phyloP scores from a whole-genome alignment of 257 asterid species.

The Fraxinus cuspidata region DNA sequence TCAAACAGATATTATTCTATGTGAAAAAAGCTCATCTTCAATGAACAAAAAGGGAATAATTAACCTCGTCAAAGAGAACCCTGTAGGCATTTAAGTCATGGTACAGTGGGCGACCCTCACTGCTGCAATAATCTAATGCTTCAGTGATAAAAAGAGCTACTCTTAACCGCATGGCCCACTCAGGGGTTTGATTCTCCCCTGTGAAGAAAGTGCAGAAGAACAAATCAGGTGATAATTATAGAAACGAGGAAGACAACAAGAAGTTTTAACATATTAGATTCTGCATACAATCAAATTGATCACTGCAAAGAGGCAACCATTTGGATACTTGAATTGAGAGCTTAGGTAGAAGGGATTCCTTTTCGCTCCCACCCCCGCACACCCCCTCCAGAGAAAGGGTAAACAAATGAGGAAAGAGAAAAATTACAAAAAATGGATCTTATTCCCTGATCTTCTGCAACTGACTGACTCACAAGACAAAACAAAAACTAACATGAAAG shows the following conservation, averaged over 20 bases:
- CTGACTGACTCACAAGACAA: background rate
- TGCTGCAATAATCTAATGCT: slow-evolving; percentile 25
- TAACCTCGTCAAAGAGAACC: slow-evolving; percentile 24
- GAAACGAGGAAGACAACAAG: slow-evolving; percentile 17
- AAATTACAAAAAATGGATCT: background rate
- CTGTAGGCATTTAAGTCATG: slow-evolving; percentile 70
- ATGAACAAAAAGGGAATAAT: slow-evolving; percentile 14
- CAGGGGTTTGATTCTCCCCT: slow-evolving; percentile 28
- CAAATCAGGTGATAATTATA: background rate
- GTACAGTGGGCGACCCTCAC: slow-evolving; percentile 35
- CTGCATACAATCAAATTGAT: slow-evolving; percentile 5
- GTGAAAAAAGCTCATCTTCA: slow-evolving; percentile 11
- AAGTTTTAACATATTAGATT: background rate
- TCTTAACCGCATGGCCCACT: slow-evolving; percentile 27
- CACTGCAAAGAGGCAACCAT: background rate
- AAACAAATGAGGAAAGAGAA: background rate
- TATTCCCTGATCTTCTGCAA: background rate
- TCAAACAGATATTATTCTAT: background rate
- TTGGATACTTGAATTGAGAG: background rate
- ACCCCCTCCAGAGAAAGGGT: background rate
- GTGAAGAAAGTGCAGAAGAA: slow-evolving; percentile 26
- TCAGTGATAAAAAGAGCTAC: slow-evolving; percentile 23
- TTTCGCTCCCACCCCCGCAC: background rate
- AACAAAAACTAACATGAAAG: background rate
- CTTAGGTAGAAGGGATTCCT: background rate